Evolutionary conservation across 2,329 filamentous ascomycete species (phyloP).

Genomic region (Alternaria sp.): DNA sequence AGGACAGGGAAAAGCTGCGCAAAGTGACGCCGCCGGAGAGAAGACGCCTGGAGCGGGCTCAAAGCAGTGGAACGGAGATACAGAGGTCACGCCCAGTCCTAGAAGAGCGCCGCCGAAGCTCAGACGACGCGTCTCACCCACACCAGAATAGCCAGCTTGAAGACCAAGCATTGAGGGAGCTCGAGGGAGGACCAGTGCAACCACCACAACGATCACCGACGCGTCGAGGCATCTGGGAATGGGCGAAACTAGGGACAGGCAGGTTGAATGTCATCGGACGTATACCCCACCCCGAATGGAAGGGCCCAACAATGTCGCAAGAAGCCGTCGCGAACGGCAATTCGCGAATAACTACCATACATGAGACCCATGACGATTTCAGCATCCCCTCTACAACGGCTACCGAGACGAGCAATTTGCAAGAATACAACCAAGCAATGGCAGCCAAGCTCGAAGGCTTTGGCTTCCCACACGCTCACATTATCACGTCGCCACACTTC

Average conservation of each 20-base stretch:
- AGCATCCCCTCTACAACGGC: conserved; percentile 36
- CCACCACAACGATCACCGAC: conserved; percentile 25
- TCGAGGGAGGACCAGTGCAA: neutral
- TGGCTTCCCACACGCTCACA: conserved; percentile 24
- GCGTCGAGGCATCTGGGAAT: conserved; percentile 42
- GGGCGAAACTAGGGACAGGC: conserved; percentile 41
- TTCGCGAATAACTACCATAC: conserved; percentile 12
- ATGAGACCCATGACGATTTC: conserved; percentile 37
- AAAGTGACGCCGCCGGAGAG: conserved; percentile 33
- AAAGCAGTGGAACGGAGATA: conserved; percentile 16
- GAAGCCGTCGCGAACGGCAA: conserved; percentile 18
- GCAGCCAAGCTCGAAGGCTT: conserved; percentile 33
- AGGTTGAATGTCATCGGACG: conserved; percentile 38
- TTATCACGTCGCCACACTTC: conserved; percentile 31
- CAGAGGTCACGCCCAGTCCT: conserved; percentile 36
- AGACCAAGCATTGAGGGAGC: conserved; percentile 8
- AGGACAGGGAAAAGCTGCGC: conserved; percentile 31
- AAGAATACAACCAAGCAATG: conserved; percentile 12
- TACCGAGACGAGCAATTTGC: conserved; percentile 26
- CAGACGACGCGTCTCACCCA: conserved; percentile 36
- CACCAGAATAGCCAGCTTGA: conserved; percentile 16
- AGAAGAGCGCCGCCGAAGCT: conserved; percentile 46
- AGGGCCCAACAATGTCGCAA: conserved; percentile 23
- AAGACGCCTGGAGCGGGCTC: conserved; percentile 15
- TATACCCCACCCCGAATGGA: conserved; percentile 39